phyloP scores from a whole-genome alignment of 306 rosid genomes.

The Lupinus albus region DNA sequence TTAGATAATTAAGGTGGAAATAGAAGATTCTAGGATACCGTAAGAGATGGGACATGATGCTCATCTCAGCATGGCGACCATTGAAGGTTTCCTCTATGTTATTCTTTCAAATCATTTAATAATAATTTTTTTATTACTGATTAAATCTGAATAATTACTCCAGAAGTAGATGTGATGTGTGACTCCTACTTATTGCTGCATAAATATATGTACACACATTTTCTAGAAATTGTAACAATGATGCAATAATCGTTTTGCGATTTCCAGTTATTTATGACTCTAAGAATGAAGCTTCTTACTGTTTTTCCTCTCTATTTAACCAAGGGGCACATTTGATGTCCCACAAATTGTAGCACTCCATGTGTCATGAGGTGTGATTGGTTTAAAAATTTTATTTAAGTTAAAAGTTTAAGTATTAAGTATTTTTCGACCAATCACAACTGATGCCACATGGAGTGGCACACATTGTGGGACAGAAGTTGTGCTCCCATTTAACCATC shows the following conservation, averaged over 20 bases:
- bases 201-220: not conserved
- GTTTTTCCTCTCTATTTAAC: not conserved
- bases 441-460: too few relatives aligned
- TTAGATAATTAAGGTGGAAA: not conserved
- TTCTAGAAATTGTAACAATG: too few relatives aligned
- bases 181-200: not conserved
- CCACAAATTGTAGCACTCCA: too few relatives aligned
- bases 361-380: too few relatives aligned
- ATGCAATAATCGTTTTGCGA: too few relatives aligned
- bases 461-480: too few relatives aligned
- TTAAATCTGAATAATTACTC: not conserved
- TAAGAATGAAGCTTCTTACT: not conserved
- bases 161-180: not conserved
- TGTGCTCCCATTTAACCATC: not conserved
- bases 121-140: not conserved
- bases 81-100: not conserved
- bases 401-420: too few relatives aligned
- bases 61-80: slow-evolving; percentile 1
- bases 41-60: slow-evolving; percentile 9
- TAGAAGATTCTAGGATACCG: slow-evolving; percentile 1
- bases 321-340: too few relatives aligned
- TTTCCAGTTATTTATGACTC: not conserved
- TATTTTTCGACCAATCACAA: too few relatives aligned
- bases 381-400: too few relatives aligned
- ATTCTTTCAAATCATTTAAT: not conserved